Evolutionary conservation across 1,284 basidiomycete genomes (phyloP).

Genomic region (Rhodotorula glutinis): DNA sequence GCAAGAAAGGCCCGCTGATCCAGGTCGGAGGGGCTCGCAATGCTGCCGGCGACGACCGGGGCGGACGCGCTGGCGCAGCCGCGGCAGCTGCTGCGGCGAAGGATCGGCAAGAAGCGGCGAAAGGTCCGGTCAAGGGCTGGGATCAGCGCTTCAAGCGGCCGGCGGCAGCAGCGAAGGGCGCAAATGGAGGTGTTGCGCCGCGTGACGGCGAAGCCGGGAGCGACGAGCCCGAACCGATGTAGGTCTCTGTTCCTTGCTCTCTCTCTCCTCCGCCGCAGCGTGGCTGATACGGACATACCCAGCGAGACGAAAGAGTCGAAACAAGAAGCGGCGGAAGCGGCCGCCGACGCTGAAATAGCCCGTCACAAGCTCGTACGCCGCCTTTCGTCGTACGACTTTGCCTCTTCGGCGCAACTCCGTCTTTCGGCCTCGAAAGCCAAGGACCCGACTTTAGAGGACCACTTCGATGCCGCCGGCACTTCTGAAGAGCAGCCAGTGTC

Average conservation of each 20-base stretch:
- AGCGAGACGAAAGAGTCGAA: no score
- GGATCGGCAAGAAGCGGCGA: neutral
- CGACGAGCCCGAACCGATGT: neutral
- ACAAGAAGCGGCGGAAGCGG: no score
- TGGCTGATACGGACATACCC: no score
- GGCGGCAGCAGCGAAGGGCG: neutral
- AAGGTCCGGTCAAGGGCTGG: conserved; percentile 24
- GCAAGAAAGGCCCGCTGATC: conserved; percentile 26
- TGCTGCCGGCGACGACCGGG: neutral
- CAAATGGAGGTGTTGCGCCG: neutral
- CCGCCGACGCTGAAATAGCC: neutral
- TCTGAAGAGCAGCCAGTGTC: neutral
- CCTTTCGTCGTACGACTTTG: conserved; percentile 12
- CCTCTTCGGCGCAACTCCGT: neutral
- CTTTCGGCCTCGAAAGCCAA: neutral
- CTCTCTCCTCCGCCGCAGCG: no score
- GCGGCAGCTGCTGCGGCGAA: conserved; percentile 5
- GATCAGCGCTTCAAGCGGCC: conserved; percentile 29
- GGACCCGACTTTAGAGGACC: neutral
- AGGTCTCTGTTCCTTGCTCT: no score
- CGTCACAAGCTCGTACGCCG: conserved; percentile 31
- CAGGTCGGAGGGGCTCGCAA: conserved; percentile 16
- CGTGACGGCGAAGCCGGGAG: neutral
- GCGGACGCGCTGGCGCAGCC: neutral
- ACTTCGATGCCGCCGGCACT: no score